Conservation (phyloP, 2,329 filamentous ascomycete species). For the Fusarium fujikuroi region DNA sequence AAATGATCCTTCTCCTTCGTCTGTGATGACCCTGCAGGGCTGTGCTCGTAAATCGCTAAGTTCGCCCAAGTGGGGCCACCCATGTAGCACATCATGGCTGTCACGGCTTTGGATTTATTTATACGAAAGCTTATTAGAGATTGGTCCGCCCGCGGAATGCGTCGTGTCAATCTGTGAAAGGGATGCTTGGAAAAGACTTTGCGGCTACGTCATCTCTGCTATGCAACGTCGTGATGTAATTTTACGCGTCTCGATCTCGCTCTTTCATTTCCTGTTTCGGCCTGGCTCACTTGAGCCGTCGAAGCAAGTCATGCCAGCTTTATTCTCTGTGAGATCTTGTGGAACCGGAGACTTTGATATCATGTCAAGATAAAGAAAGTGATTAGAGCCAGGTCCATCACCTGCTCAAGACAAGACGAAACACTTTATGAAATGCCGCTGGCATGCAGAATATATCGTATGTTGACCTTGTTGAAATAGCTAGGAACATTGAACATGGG, state of each 20-base stretch:
- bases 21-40: background rate
- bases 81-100: background rate
- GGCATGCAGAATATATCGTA: fast-evolving
- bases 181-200: background rate
- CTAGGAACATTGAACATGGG: background rate
- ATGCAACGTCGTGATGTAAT: background rate
- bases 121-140: background rate
- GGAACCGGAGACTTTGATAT: fast-evolving
- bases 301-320: background rate
- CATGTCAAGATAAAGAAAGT: background rate
- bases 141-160: background rate
- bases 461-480: fast-evolving
- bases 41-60: background rate
- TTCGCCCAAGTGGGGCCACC: background rate
- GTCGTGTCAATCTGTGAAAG: background rate
- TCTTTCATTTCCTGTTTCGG: background rate
- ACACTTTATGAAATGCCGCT: fast-evolving
- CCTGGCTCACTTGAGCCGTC: background rate
- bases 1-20: background rate
- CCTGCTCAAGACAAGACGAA: fast-evolving
- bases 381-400: fast-evolving
- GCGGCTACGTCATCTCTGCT: background rate
- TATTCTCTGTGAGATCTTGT: no score
- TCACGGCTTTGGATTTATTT: background rate
- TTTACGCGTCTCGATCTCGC: background rate